Conservation (phyloP, 1,284 basidiomycete genomes). For the Sporisorium reilianum region DNA sequence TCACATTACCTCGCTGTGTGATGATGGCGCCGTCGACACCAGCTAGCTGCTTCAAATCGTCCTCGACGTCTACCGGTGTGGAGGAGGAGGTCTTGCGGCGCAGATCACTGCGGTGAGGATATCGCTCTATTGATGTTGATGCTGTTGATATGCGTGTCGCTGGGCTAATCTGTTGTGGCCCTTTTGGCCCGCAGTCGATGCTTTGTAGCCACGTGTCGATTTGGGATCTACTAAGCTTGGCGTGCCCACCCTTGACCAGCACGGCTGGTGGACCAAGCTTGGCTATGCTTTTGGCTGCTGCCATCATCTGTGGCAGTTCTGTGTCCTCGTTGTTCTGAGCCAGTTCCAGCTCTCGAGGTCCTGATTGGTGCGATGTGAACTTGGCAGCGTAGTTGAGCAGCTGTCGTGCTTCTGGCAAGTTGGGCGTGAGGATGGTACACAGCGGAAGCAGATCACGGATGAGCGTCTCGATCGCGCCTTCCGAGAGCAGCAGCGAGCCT, state of each 20-base stretch:
- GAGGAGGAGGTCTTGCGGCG: not conserved
- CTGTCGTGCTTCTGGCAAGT: constrained; percentile 82
- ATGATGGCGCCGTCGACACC: constrained; percentile 34
- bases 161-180: not conserved
- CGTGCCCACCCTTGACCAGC: constrained; percentile 89
- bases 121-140: constrained; percentile 7
- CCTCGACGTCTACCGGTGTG: not conserved
- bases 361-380: constrained; percentile 27
- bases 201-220: constrained; percentile 22
- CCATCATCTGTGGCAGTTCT: constrained; percentile 40
- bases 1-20: constrained; percentile 26
- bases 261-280: constrained; percentile 75
- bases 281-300: constrained; percentile 75
- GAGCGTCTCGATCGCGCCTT: constrained; percentile 77
- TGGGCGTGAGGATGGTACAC: constrained; percentile 84
- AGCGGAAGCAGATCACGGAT: constrained; percentile 79
- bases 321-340: constrained; percentile 29
- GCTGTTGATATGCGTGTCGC: not conserved
- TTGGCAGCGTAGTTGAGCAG: constrained; percentile 72
- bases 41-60: constrained; percentile 26
- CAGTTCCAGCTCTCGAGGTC: constrained; percentile 24
- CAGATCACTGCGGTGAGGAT: constrained; percentile 19
- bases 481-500: constrained; percentile 81
- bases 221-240: constrained; percentile 65
- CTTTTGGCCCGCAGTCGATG: constrained; percentile 1